A percentile compares a stretch with the other conserved stretches of the same genome.
Evolutionary conservation across 768 basidiomycete genomes (phyloP).

Genomic region (Tricholoma sp.): DNA sequence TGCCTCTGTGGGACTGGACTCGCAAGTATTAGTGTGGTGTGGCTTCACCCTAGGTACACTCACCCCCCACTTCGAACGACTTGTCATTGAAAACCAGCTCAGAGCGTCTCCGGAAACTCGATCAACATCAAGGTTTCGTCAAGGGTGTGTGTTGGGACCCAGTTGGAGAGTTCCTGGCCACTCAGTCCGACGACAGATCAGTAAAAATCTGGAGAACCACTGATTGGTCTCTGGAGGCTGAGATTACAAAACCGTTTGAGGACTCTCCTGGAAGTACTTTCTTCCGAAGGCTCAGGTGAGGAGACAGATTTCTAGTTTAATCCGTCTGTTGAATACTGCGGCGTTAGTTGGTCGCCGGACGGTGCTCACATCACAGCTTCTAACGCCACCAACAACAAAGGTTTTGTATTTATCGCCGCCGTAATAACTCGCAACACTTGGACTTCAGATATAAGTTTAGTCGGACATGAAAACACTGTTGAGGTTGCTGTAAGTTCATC

Average conservation of each 20-base stretch:
- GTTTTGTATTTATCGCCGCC: constrained; percentile 95
- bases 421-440: constrained; percentile 88
- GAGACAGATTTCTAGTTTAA: background rate
- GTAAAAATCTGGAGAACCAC: constrained; percentile 96
- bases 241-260: constrained; percentile 86
- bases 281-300: constrained; percentile 82
- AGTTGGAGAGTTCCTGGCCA: constrained; percentile 96
- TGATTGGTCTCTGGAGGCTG: constrained; percentile 84
- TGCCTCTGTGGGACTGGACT: constrained; percentile 92
- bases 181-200: constrained; percentile 92
- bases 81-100: constrained; percentile 5
- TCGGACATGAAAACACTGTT: constrained; percentile 96
- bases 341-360: constrained; percentile 91
- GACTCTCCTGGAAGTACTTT: constrained; percentile 94
- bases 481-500: constrained; percentile 75
- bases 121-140: constrained; percentile 92
- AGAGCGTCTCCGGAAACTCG: constrained; percentile 83
- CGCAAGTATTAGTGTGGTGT: constrained; percentile 89
- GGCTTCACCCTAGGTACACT: constrained; percentile 76
- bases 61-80: constrained; percentile 16
- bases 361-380: constrained; percentile 98
- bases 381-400: constrained; percentile 93
- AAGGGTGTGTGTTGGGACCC: constrained; percentile 99
- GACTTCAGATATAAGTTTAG: constrained; percentile 89
- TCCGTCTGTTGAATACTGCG: background rate